Evolutionary conservation across 2,329 filamentous ascomycete genomes (phyloP), one percentile per base, ranked within the genome.

Genomic region (Clonostachys rhizophaga): DNA sequence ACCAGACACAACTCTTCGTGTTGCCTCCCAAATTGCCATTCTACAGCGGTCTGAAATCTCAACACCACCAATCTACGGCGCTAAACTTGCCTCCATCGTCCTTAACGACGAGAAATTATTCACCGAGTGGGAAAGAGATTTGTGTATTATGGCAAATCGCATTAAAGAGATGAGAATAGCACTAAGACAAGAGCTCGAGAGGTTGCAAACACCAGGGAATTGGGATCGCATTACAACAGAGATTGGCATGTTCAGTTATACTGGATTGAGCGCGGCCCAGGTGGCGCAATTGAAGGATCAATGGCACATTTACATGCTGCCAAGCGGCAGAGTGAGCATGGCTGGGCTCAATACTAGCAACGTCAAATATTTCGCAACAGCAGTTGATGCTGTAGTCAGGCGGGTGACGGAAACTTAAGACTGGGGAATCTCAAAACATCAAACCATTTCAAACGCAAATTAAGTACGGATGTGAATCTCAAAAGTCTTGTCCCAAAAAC

Each of bases 211-310:
- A 0, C 92, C 92, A 0, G 92, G 92, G 34, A 87, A 81, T 14
- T 99, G 94, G 94, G 89, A 91, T 62, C 94, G 99, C 71, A 95
- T 99, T 65, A 96, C 91, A 13, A 89, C 95, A 60, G 94, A 99
- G 78, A 99, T 99, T 63, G 94, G 94, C 72, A 99, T 99, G 94
- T 99, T 99, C 73, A 92, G 86, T 66, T 99, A 95, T 67, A 95
- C 89, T 1, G 89, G 89, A 11, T 70, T 95, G 64, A 79, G 67
- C 12, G 87, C 91, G 70, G 64, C 79, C 51, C 89, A 94, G 64
- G 89, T 92, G 8, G 57, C 79, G 56, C 83, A 81, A 69, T 71
- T 94, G 51, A 78, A 85, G 45, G 75, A 82, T 51, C 79, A 88
- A 44, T 81, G 76, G 50, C 89, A 94, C 66, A 77, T 94, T 46